Conservation (phyloP, 2,329 filamentous ascomycete species). For the Westerdykella aurantiaca region DNA sequence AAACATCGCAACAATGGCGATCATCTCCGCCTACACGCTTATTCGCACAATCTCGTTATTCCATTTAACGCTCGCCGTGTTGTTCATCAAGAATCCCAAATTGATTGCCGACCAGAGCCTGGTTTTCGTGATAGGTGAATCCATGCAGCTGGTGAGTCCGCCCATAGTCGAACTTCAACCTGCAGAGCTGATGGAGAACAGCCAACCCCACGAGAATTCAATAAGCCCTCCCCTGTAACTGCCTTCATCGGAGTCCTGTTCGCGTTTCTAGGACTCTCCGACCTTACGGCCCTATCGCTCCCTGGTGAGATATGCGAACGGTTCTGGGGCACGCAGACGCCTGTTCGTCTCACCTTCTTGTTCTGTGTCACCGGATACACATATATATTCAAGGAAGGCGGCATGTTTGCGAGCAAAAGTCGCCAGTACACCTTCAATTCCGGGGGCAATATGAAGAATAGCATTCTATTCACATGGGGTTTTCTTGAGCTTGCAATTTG, state of each 20-base stretch:
- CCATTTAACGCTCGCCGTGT: constrained; percentile 76
- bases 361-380: constrained; percentile 59
- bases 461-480: constrained; percentile 75
- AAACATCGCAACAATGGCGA: constrained; percentile 54
- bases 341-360: constrained; percentile 59
- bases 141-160: constrained; percentile 67
- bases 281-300: constrained; percentile 44
- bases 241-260: constrained; percentile 64
- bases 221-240: constrained; percentile 62
- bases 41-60: constrained; percentile 77
- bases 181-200: constrained; percentile 23
- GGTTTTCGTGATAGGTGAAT: constrained; percentile 75
- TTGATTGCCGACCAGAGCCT: constrained; percentile 72
- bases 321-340: constrained; percentile 51
- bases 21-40: constrained; percentile 74
- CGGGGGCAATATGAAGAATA: constrained; percentile 69
- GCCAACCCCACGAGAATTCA: constrained; percentile 63
- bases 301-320: constrained; percentile 39
- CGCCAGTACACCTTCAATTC: constrained; percentile 20
- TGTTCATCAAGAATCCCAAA: constrained; percentile 70
- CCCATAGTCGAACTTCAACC: constrained; percentile 2
- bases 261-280: constrained; percentile 50
- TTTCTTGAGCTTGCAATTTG: constrained; percentile 79
- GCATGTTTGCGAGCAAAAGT: constrained; percentile 39
- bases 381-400: constrained; percentile 54